Conservation (phyloP, 257 asterid genomes). For the Nemophila menziesii region DNA sequence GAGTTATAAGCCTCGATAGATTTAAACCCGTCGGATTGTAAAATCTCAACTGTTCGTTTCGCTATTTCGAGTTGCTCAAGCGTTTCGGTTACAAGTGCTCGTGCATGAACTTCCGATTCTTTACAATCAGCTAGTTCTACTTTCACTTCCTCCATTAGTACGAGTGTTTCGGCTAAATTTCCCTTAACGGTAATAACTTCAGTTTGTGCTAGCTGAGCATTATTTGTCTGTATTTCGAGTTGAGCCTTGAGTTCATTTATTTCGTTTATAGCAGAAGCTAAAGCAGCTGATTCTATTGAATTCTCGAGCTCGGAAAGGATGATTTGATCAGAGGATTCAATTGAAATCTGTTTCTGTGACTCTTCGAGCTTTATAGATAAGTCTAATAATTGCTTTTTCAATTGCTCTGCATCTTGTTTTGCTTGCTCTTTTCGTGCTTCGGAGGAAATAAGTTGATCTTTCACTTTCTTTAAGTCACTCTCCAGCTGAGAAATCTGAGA, state of each 20-base stretch:
- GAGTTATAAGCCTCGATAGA: slow-evolving; percentile 33
- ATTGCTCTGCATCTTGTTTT: slow-evolving; percentile 53
- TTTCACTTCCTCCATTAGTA: slow-evolving; percentile 57
- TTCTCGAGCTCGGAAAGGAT: slow-evolving; percentile 32
- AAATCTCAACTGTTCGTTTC: slow-evolving; percentile 38
- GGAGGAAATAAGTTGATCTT: slow-evolving; percentile 54
- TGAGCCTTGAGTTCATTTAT: slow-evolving; percentile 47
- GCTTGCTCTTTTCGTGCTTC: slow-evolving; percentile 67
- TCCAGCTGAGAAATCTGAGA: slow-evolving; percentile 60
- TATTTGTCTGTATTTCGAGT: slow-evolving; percentile 37
- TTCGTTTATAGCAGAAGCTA: slow-evolving; percentile 54
- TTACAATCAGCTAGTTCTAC: slow-evolving; percentile 34
- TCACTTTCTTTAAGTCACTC: slow-evolving; percentile 57
- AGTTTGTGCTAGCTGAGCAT: slow-evolving; percentile 28
- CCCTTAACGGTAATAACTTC: slow-evolving; percentile 45
- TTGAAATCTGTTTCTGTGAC: slow-evolving; percentile 24
- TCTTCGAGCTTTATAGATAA: slow-evolving; percentile 50
- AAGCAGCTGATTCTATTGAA: slow-evolving; percentile 35
- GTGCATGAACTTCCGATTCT: slow-evolving; percentile 59
- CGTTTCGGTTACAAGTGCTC: slow-evolving; percentile 42
- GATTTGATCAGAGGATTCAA: slow-evolving; percentile 10
- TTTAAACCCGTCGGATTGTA: slow-evolving; percentile 48
- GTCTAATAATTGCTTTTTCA: slow-evolving; percentile 41
- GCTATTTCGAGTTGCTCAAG: slow-evolving; percentile 62
- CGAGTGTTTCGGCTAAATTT: slow-evolving; percentile 31